Conservation (phyloP, 352 stramenopile genomes). For the Phytophthora constricta region DNA sequence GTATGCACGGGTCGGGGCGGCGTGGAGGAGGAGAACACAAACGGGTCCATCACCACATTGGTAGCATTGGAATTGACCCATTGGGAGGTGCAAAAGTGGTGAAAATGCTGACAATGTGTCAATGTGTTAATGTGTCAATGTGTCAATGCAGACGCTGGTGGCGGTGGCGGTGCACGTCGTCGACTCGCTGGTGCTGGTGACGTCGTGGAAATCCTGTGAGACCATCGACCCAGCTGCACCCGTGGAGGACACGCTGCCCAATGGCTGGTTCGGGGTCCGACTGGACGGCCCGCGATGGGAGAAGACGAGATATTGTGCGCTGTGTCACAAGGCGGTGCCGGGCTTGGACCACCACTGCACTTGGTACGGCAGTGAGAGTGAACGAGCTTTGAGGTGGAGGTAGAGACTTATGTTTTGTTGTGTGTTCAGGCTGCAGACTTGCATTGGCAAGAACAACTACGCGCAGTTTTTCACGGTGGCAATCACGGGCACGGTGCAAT, state of each 20-base stretch:
- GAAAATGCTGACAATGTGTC: too few relatives aligned
- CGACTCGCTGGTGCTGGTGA: slow-evolving; percentile 55
- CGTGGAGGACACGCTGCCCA: slow-evolving; percentile 40
- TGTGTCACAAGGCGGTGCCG: slow-evolving; percentile 81
- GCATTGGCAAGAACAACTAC: slow-evolving; percentile 84
- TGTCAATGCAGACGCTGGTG: slow-evolving; percentile 48
- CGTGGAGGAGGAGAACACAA: slow-evolving; percentile 28
- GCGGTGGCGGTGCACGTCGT: slow-evolving; percentile 60
- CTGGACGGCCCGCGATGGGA: slow-evolving; percentile 77
- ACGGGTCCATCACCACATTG: slow-evolving; percentile 26
- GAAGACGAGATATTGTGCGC: slow-evolving; percentile 79
- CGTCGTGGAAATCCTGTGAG: slow-evolving; percentile 77
- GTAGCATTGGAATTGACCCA: slow-evolving; percentile 21
- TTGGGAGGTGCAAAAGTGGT: too few relatives aligned
- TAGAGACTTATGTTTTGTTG: not conserved
- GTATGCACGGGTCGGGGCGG: slow-evolving; percentile 18
- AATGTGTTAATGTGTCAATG: slow-evolving; percentile 4
- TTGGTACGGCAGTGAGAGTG: slow-evolving; percentile 41
- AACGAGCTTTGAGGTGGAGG: not conserved
- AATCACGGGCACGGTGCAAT: slow-evolving; percentile 68
- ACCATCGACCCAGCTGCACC: slow-evolving; percentile 63
- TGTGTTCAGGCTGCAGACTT: slow-evolving; percentile 75
- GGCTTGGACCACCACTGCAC: slow-evolving; percentile 90
- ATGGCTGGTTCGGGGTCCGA: slow-evolving; percentile 76
- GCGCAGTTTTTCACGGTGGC: slow-evolving; percentile 90